Percentiles rank a stretch among this genome's conserved stretches.
These are phyloP conservation scores for Epichloe festucae DNA, from an alignment of 2,329 filamentous ascomycete genomes.

Conservation along the genomic window DNA sequence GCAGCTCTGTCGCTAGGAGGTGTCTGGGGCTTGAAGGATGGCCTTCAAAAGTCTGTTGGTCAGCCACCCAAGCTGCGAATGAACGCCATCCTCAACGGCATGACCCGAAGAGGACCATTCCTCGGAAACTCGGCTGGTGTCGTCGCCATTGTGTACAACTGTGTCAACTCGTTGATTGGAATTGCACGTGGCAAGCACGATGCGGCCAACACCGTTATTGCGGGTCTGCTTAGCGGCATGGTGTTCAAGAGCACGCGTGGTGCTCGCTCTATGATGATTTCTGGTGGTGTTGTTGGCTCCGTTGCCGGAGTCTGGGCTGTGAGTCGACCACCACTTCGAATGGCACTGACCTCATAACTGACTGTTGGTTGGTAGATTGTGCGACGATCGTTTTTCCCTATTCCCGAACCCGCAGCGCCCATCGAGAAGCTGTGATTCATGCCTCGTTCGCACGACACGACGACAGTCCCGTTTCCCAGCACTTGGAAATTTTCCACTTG, in stretches of 20 bases:
- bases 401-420: conserved; percentile 17
- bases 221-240: conserved; percentile 80
- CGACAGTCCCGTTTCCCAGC: conserved; percentile 29
- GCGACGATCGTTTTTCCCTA: conserved; percentile 30
- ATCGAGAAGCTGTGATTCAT: conserved; percentile 18
- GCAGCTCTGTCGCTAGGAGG: conserved; percentile 77
- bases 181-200: conserved; percentile 77
- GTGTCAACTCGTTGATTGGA: conserved; percentile 74
- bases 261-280: conserved; percentile 84
- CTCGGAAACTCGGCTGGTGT: conserved; percentile 93
- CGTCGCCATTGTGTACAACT: conserved; percentile 92
- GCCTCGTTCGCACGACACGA: not conserved
- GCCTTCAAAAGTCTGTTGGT: conserved; percentile 62
- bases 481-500: not conserved
- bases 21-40: conserved; percentile 84
- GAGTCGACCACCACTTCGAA: conserved; percentile 28
- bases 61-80: conserved; percentile 81
- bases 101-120: conserved; percentile 87
- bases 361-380: conserved; percentile 16
- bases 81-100: conserved; percentile 88
- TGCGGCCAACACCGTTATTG: conserved; percentile 72
- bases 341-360: conserved; percentile 4
- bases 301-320: conserved; percentile 86
- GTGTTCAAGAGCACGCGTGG: conserved; percentile 95
- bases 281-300: conserved; percentile 74